Evolutionary conservation across 192 early-diverging fungal species (phyloP).

Genomic region (Coemansia sp.): DNA sequence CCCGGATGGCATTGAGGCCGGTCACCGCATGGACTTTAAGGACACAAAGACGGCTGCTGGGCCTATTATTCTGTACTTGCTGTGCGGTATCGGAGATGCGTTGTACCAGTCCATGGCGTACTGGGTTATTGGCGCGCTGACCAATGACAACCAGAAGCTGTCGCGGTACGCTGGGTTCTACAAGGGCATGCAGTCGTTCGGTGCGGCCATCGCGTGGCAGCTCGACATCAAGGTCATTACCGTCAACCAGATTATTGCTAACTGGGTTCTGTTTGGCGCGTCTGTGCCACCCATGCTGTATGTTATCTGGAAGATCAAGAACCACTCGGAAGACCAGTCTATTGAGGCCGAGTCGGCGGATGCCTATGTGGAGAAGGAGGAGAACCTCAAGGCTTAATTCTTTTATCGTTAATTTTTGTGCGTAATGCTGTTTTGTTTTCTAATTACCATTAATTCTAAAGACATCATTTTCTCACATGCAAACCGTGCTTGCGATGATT

Average conservation of each 20-base stretch:
- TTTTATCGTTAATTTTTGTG: background rate
- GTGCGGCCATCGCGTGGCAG: constrained; percentile 72
- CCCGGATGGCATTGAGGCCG: constrained; percentile 17
- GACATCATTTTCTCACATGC: too few species aligned
- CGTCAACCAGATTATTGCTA: constrained; percentile 57
- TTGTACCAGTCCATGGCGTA: constrained; percentile 80
- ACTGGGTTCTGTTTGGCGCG: constrained; percentile 60
- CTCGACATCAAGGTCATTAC: constrained; percentile 55
- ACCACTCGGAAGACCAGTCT: constrained; percentile 35
- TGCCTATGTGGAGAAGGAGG: constrained; percentile 27
- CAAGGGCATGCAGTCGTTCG: constrained; percentile 86
- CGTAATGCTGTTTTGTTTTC: background rate
- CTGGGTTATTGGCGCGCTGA: constrained; percentile 85
- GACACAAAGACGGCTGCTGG: constrained; percentile 56
- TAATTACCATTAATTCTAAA: too few species aligned
- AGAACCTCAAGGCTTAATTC: background rate
- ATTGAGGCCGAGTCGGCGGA: constrained; percentile 15
- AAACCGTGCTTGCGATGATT: too few species aligned
- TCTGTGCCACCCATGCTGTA: constrained; percentile 55
- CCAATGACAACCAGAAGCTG: constrained; percentile 73
- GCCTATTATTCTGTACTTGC: constrained; percentile 67
- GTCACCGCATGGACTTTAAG: constrained; percentile 50
- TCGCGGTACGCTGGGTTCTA: constrained; percentile 83
- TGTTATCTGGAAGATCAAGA: constrained; percentile 58
- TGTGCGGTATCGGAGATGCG: constrained; percentile 78